Percentiles rank a stretch among this genome's conserved stretches.
Conservation (phyloP, 2,329 filamentous ascomycete species). For the Clonostachys rhizophaga region DNA sequence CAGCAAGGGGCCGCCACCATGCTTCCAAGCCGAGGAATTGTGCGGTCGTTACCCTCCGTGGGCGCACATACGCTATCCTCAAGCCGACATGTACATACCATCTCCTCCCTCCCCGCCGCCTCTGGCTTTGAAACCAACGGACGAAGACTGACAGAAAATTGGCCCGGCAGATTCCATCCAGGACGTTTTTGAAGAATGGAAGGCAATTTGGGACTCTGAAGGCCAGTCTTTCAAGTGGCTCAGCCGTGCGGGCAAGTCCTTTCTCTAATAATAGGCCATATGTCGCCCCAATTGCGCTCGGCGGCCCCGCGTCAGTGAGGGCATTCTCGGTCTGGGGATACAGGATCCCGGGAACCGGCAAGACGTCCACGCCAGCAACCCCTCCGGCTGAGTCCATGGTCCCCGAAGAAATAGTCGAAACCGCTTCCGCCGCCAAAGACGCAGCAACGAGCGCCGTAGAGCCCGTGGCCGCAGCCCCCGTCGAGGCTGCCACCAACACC, state of each 20-base stretch:
- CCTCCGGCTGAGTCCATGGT: conserved; percentile 1
- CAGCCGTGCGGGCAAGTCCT: conserved; percentile 8
- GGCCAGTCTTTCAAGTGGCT: conserved; percentile 10
- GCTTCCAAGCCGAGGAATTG: conserved; percentile 39
- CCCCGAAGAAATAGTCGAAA: conserved; percentile 5
- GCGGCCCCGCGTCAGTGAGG: conserved; percentile 20
- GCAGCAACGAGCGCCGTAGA: conserved; percentile 9
- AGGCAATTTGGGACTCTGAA: conserved; percentile 26
- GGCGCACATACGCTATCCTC: conserved; percentile 19
- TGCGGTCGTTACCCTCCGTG: conserved; percentile 28
- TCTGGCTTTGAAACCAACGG: background rate
- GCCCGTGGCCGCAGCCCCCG: conserved; percentile 7
- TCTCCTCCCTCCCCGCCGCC: background rate
- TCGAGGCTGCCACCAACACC: conserved; percentile 3
- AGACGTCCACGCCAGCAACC: conserved; percentile 12
- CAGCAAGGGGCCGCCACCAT: conserved; percentile 20
- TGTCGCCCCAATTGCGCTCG: conserved; percentile 19
- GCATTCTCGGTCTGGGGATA: conserved; percentile 7
- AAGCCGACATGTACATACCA: conserved; percentile 17
- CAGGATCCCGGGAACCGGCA: conserved; percentile 23
- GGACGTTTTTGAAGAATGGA: conserved; percentile 18
- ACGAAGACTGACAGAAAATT: too few relatives aligned
- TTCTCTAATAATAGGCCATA: conserved; percentile 11
- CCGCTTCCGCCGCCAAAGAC: conserved; percentile 2
- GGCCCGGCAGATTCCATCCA: conserved; percentile 1